These are phyloP conservation scores for Camelina neglecta DNA, from an alignment of 345 rosid genomes.

Conservation along the genomic window DNA sequence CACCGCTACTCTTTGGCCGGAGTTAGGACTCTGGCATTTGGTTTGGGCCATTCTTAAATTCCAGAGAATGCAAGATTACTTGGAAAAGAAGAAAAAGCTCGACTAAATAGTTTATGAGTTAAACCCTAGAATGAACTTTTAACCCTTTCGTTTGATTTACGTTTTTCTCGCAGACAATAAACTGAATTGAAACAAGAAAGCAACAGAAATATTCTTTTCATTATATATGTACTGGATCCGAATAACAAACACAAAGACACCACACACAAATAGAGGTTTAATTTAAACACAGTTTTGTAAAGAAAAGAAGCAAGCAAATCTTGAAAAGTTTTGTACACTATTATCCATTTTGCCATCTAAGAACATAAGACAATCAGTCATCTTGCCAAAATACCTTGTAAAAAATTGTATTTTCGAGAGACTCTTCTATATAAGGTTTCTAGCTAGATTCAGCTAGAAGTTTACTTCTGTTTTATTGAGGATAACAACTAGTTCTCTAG, in stretches of 20 bases:
- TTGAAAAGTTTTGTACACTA: constrained; percentile 14
- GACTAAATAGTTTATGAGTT: constrained; percentile 4
- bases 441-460: constrained; percentile 9
- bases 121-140: neutral
- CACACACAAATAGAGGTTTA: neutral
- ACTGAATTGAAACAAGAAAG: neutral
- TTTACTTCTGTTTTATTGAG: constrained; percentile 31
- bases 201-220: constrained; percentile 17
- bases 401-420: neutral
- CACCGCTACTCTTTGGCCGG: constrained; percentile 71
- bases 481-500: neutral
- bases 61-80: constrained; percentile 54
- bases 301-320: neutral
- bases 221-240: constrained; percentile 2
- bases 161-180: constrained; percentile 7
- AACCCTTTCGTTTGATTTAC: constrained; percentile 1
- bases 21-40: constrained; percentile 64
- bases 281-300: neutral
- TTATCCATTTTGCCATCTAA: constrained; percentile 24
- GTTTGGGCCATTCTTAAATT: constrained; percentile 62
- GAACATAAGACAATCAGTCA: neutral
- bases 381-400: neutral
- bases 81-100: constrained; percentile 56
- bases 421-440: constrained; percentile 12
- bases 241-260: neutral